phyloP scores from a whole-genome alignment of 2,329 filamentous ascomycete species.

The Colletotrichum spinosum region DNA sequence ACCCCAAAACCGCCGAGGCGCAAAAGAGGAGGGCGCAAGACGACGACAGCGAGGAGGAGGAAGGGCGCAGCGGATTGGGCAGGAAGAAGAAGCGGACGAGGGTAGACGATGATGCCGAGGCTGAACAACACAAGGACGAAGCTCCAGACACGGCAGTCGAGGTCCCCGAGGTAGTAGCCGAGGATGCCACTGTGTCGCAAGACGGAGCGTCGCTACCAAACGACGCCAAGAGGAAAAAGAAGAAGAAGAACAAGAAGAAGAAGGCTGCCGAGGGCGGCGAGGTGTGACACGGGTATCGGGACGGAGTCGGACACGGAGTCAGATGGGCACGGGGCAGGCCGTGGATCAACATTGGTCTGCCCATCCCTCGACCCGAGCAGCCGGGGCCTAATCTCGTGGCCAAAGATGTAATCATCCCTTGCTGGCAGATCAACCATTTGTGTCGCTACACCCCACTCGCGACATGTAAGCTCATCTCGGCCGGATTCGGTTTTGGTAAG shows the following conservation, averaged over 20 bases:
- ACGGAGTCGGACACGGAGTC: slow-evolving; percentile 1
- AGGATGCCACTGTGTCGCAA: neutral
- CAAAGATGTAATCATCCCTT: neutral
- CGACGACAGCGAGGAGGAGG: slow-evolving; percentile 48
- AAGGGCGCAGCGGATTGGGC: slow-evolving; percentile 51
- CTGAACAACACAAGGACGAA: neutral
- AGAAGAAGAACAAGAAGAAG: slow-evolving; percentile 38
- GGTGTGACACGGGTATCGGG: slow-evolving; percentile 1
- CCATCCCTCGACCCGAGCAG: slow-evolving; percentile 25
- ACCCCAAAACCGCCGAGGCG: slow-evolving; percentile 22
- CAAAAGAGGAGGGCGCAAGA: slow-evolving; percentile 29
- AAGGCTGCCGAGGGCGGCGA: slow-evolving; percentile 14
- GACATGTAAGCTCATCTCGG: too few species aligned
- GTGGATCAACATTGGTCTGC: slow-evolving; percentile 1
- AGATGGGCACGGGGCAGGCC: neutral
- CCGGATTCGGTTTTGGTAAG: too few species aligned
- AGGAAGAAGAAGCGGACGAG: slow-evolving; percentile 46
- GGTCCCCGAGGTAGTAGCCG: neutral
- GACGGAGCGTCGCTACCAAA: slow-evolving; percentile 1
- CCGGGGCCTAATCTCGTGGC: slow-evolving; percentile 18
- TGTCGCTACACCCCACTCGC: slow-evolving; percentile 2
- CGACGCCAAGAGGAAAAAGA: slow-evolving; percentile 43
- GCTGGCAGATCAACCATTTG: slow-evolving; percentile 1
- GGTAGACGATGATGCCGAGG: slow-evolving; percentile 28
- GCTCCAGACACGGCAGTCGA: neutral